Base-by-base conservation (phyloP, 805 yeast species). In the Peterozyma xylosa region DNA sequence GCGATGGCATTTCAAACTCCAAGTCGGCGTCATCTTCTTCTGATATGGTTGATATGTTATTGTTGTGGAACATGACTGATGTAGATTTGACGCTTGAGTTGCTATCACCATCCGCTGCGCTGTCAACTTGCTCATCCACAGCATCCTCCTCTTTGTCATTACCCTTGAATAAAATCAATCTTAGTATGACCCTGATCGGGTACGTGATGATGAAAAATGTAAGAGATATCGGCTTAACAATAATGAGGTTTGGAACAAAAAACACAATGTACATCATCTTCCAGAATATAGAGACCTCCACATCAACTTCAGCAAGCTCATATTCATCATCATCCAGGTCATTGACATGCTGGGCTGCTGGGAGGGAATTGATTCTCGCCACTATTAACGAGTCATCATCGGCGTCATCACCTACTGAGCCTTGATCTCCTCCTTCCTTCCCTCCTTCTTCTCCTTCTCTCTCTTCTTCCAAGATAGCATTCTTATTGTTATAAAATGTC, bases 171-270 rank as follows among this genome's bases (percentile, higher is more conserved):
- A 49, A 55, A 29, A 77, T 54, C 14, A 15, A 30, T 5, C 17
- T 15, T 9, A 27, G 14, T 18, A 37, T 35, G 17, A 75, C 53
- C 45, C 69, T 64, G 48, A 80, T 60, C 0, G 90, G 90, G 53
- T 71, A 76, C 2, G 80, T 69, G 5, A 76, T 45, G n/a, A 81
- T 48, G 41, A 63, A 67, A 74, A 85, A 70, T 1, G 72, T 37
- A 39, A 71, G 64, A 4, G 62, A 47, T 13, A 77, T 45, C 2
- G 90, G 89, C 45, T 70, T 71, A n/a, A 74, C 48, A 4, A 82
- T 49, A 6, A 81, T 42, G 35, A 70, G 51, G 48, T 74, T 70
- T 9, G 84, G 82, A 1, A 77, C 40, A 48, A 73, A 78, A 30
- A 73, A 51, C 36, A 74, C 30, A 5, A 66, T 50, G 10, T 53